Evolutionary conservation across 1,284 basidiomycete species (phyloP), one percentile per base, ranked within the genome.

Genomic region (Rhodotorula sp.): DNA sequence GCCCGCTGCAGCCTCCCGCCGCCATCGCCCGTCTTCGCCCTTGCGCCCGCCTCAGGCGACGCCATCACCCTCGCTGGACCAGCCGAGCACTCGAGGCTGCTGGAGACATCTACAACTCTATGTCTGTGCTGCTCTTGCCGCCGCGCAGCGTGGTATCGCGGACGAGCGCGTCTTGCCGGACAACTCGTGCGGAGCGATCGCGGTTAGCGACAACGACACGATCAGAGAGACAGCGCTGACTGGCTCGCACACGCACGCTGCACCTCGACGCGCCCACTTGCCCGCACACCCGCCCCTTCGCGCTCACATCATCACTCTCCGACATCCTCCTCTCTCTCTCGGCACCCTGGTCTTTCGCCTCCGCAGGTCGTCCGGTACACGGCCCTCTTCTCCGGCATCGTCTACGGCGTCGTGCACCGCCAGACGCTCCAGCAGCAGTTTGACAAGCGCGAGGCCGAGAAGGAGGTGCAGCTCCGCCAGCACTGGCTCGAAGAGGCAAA

Each of bases 321-420:
- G 10, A 25, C 49, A 34, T 50, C 13, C 46, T 34, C 45, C 27
- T 27, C 10, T 44, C 49, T 23, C 25, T 46, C 49, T 13, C 41
- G 57, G 27, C 19, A 17, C 25, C 5, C 52, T 14, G 13, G 25
- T 34, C 3, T 34, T n/a, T 14, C 49, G 13, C 44, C 16, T 19
- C 21, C 27, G 14, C 79, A 99, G 96, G 95, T 97, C 81, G 91
- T 91, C 80, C 92, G 96, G 79, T 99, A 97, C 84, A 90, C 93
- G 52, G 94, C 96, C 65, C 88, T 99, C 77, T 84, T 91, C 75
- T 86, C 88, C 67, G 96, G 96, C 81, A 87, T 97, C 79, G 84
- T 90, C 81, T 99, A 98, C 83, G 96, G 97, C 79, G 90, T 97
- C 82, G 86, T 89, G 78, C 96, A 98, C 86, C 90, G 90, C 81